Conservation (phyloP, 495 filamentous ascomycete genomes). For the Xylaria telfairii region DNA sequence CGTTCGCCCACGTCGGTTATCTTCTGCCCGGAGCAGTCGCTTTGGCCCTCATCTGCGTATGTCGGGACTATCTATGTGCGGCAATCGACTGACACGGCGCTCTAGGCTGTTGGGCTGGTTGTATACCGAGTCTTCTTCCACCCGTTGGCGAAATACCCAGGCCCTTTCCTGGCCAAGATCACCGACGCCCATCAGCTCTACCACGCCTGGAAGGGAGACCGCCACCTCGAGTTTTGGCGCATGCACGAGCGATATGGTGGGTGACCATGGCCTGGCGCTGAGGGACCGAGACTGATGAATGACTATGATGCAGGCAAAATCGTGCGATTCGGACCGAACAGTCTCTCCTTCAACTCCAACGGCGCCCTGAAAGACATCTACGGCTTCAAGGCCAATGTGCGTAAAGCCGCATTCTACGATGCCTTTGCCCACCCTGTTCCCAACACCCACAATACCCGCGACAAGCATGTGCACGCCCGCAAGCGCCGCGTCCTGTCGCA, state of each 20-base stretch:
- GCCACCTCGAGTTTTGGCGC: slow-evolving; percentile 63
- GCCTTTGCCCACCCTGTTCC: slow-evolving; percentile 64
- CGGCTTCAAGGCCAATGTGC: slow-evolving; percentile 64
- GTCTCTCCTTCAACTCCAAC: slow-evolving; percentile 63
- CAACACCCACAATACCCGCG: slow-evolving; percentile 66
- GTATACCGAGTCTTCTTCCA: slow-evolving; percentile 66
- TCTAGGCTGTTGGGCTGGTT: slow-evolving; percentile 35
- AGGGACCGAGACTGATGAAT: not conserved
- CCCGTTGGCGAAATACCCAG: slow-evolving; percentile 70
- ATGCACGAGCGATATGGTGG: slow-evolving; percentile 64
- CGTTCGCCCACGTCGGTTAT: slow-evolving; percentile 9
- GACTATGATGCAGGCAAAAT: slow-evolving; percentile 44
- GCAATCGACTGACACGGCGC: slow-evolving; percentile 22
- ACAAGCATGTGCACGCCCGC: slow-evolving; percentile 64
- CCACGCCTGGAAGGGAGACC: slow-evolving; percentile 64
- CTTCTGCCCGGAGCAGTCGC: slow-evolving; percentile 21
- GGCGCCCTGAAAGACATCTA: slow-evolving; percentile 67
- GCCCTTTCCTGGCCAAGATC: slow-evolving; percentile 63
- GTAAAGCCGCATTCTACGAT: slow-evolving; percentile 69
- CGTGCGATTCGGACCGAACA: slow-evolving; percentile 67
- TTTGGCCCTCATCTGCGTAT: slow-evolving; percentile 34
- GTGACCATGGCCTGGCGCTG: not conserved
- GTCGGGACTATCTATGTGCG: not conserved
- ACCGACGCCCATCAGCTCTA: slow-evolving; percentile 63
- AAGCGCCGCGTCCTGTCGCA: slow-evolving; percentile 69